Percentiles rank a stretch among this genome's conserved stretches.
phyloP scores from a whole-genome alignment of 352 stramenopile genomes.

The Globisporangium emineosum region DNA sequence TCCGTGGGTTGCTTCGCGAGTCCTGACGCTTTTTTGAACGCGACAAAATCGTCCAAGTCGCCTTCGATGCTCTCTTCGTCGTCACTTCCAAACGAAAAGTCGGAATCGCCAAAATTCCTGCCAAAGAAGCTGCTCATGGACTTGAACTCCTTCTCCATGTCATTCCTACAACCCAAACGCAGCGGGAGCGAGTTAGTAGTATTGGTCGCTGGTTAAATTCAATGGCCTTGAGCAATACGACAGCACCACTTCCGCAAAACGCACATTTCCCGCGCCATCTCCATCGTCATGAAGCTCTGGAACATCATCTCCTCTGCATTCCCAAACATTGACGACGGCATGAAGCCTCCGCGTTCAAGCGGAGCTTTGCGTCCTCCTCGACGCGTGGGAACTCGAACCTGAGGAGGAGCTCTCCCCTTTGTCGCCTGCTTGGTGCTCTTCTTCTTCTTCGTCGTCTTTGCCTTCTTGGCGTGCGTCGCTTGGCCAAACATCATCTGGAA shows the following conservation, averaged over 20 bases:
- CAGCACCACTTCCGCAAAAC: neutral
- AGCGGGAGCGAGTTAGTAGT: too few relatives aligned
- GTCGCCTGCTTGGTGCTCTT: neutral
- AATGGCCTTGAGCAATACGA: neutral
- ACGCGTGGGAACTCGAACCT: slow-evolving; percentile 6
- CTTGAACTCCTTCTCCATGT: slow-evolving; percentile 45
- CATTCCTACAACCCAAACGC: slow-evolving; percentile 22
- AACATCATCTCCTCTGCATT: slow-evolving; percentile 18
- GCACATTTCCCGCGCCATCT: slow-evolving; percentile 24
- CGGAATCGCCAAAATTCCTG: slow-evolving; percentile 18
- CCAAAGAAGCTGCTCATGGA: slow-evolving; percentile 47
- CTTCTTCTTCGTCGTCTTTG: slow-evolving; percentile 18
- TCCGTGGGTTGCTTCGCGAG: neutral
- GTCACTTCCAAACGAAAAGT: slow-evolving; percentile 18
- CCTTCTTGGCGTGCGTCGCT: slow-evolving; percentile 2
- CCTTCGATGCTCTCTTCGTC: slow-evolving; percentile 8
- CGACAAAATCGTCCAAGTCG: neutral
- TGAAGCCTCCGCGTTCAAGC: neutral
- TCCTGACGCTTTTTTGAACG: neutral
- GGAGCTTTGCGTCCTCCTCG: slow-evolving; percentile 8
- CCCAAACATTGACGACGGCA: slow-evolving; percentile 3
- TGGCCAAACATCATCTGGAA: slow-evolving; percentile 69
- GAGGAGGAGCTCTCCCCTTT: slow-evolving; percentile 9
- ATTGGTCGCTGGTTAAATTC: too few relatives aligned
- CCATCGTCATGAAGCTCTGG: slow-evolving; percentile 21